These are phyloP conservation scores for Dipteronia sinensis DNA, from an alignment of 345 rosid genomes.

Conservation along the genomic window DNA sequence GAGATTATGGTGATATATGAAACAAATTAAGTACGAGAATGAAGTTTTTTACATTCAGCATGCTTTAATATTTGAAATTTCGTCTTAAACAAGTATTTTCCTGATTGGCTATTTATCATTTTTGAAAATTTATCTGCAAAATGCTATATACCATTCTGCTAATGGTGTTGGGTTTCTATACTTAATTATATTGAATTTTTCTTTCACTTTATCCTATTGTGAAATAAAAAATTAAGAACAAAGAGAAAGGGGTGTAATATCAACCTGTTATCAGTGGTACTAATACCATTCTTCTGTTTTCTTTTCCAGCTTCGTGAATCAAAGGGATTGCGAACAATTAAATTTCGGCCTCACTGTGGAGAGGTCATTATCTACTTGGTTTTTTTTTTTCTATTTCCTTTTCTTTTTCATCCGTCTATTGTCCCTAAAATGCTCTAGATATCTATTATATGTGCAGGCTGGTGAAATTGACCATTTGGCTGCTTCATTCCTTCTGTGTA, in stretches of 20 bases:
- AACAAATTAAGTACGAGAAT: background rate
- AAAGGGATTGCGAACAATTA: constrained; percentile 57
- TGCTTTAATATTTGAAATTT: background rate
- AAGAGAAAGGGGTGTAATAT: background rate
- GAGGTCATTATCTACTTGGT: constrained; percentile 40
- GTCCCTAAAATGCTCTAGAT: constrained; percentile 22
- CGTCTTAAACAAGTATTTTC: background rate
- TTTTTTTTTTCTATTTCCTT: background rate
- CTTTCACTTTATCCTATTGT: background rate
- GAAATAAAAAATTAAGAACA: background rate
- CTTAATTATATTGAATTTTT: too few species aligned
- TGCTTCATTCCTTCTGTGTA: constrained; percentile 52
- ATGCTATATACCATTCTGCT: too few species aligned
- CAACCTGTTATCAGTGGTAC: constrained; percentile 8
- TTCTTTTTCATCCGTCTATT: background rate
- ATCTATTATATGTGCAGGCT: constrained; percentile 38
- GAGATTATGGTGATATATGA: background rate
- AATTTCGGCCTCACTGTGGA: constrained; percentile 61
- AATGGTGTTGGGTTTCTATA: background rate
- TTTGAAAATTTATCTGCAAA: background rate
- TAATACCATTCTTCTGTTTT: background rate
- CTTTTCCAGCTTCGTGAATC: constrained; percentile 58
- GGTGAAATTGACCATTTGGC: constrained; percentile 61
- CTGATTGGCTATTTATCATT: background rate
- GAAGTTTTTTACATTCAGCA: background rate